Evolutionary conservation across 1,139 yeast genomes (phyloP).

Genomic region (Sugiyamaella xylanicola): DNA sequence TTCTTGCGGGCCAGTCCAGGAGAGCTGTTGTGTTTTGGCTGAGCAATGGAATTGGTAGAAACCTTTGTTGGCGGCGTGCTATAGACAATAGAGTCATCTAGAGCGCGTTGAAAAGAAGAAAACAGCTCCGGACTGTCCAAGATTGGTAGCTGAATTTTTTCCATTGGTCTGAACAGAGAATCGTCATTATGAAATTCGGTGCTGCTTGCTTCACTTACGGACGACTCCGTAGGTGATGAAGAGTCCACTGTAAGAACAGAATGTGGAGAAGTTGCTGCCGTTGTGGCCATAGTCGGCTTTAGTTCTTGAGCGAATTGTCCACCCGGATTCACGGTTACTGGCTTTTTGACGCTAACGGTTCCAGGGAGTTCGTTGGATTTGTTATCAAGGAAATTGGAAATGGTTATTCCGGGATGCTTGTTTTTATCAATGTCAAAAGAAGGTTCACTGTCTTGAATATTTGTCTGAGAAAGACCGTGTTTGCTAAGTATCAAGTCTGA

Average conservation of each 20-base stretch:
- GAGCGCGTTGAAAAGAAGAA: conserved; percentile 14
- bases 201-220: conserved; percentile 7
- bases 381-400: background rate
- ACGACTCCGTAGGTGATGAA: background rate
- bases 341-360: conserved; percentile 5
- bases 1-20: conserved; percentile 30
- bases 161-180: conserved; percentile 3
- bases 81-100: conserved; percentile 8
- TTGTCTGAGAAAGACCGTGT: background rate
- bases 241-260: conserved; percentile 1
- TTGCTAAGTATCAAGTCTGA: conserved; percentile 35
- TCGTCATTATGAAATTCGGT: conserved; percentile 3
- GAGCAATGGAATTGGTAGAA: no score
- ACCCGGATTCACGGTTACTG: conserved; percentile 7
- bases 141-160: conserved; percentile 10
- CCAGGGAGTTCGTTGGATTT: conserved; percentile 13
- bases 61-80: background rate
- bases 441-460: conserved; percentile 7
- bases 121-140: conserved; percentile 18
- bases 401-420: conserved; percentile 10
- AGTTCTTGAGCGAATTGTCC: background rate
- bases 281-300: conserved; percentile 5
- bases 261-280: background rate
- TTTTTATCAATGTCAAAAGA: conserved; percentile 13
- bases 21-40: conserved; percentile 8